phyloP scores from a whole-genome alignment of 2,329 filamentous ascomycete species.

The Ascochyta viciae-villosae region DNA sequence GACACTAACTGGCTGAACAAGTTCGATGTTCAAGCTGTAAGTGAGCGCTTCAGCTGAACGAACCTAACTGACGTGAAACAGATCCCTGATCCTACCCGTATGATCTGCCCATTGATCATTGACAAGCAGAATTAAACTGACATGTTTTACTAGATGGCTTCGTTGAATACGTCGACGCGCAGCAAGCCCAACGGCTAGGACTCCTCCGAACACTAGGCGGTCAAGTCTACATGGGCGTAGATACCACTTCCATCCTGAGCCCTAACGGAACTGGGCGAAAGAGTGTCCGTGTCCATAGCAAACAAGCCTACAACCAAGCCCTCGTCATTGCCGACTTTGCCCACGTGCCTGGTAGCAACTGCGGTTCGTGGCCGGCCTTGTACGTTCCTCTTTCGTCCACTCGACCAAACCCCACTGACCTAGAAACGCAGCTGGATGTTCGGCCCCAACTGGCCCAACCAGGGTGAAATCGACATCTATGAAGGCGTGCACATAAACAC shows the following conservation, averaged over 20 bases:
- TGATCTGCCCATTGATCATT: neutral
- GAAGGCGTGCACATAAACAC: slow-evolving; percentile 50
- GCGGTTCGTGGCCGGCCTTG: slow-evolving; percentile 51
- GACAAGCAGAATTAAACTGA: neutral
- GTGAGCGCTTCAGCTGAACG: neutral
- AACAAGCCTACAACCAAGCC: slow-evolving; percentile 45
- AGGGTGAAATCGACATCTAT: slow-evolving; percentile 45
- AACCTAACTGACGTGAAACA: slow-evolving; percentile 18
- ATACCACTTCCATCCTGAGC: slow-evolving; percentile 37
- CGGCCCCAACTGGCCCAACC: slow-evolving; percentile 50
- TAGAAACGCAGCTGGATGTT: slow-evolving; percentile 44
- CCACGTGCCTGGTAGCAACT: slow-evolving; percentile 48
- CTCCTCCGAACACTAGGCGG: slow-evolving; percentile 42
- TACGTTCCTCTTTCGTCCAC: slow-evolving; percentile 18
- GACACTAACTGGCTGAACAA: slow-evolving; percentile 48
- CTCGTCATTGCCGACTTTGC: slow-evolving; percentile 51
- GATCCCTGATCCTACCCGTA: slow-evolving; percentile 48
- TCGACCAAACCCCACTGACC: slow-evolving; percentile 8
- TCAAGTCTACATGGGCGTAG: slow-evolving; percentile 51
- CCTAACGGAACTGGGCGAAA: slow-evolving; percentile 45
- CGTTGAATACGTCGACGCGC: slow-evolving; percentile 46
- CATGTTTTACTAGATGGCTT: slow-evolving; percentile 38
- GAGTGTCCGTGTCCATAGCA: slow-evolving; percentile 48
- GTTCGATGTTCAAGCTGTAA: slow-evolving; percentile 44
- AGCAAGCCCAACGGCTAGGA: slow-evolving; percentile 42